Conservation (phyloP, 495 filamentous ascomycete species). For the Hypoxylon fuscum region DNA sequence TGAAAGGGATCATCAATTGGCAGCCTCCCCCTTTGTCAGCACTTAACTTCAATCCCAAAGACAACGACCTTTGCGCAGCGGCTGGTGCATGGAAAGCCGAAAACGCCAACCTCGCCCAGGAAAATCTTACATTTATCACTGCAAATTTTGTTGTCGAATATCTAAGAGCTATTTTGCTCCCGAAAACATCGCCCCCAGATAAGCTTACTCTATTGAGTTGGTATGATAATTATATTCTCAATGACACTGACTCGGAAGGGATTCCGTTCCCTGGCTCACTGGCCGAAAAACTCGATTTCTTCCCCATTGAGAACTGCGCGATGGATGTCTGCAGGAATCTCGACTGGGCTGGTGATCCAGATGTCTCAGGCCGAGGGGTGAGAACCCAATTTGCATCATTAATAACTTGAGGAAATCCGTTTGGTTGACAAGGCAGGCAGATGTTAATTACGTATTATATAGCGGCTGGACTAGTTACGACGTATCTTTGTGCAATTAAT, state of each 20-base stretch:
- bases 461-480: constrained; percentile 6
- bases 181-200: neutral
- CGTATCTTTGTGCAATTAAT: constrained; percentile 5
- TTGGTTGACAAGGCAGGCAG: neutral
- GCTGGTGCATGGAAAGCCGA: constrained; percentile 16
- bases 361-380: constrained; percentile 20
- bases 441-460: constrained; percentile 21
- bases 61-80: neutral
- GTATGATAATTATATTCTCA: constrained; percentile 10
- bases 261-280: neutral
- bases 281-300: neutral
- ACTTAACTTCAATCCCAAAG: constrained; percentile 3
- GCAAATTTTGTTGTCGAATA: neutral
- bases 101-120: neutral
- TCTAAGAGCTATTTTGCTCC: constrained; percentile 3
- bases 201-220: neutral
- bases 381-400: neutral
- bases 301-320: constrained; percentile 3
- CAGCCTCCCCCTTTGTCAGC: constrained; percentile 4
- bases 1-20: neutral
- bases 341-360: constrained; percentile 12
- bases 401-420: neutral
- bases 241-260: neutral
- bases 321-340: constrained; percentile 14
- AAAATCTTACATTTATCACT: neutral